Evolutionary conservation across 2,329 filamentous ascomycete genomes (phyloP).

Genomic region (Trichoderma aggressivum): DNA sequence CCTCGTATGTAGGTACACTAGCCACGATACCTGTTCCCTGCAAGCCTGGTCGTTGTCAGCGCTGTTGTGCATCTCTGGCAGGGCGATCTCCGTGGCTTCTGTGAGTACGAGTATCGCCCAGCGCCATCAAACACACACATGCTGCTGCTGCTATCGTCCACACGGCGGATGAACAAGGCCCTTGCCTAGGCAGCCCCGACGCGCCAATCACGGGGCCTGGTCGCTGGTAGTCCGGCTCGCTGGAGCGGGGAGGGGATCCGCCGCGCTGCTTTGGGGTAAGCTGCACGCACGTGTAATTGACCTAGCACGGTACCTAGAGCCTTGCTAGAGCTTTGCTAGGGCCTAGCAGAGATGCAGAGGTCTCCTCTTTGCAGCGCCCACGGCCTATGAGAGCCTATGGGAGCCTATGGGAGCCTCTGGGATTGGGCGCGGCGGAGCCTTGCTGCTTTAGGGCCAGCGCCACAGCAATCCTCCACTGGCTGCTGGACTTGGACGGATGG

Average conservation of each 20-base stretch:
- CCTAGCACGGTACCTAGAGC: background rate
- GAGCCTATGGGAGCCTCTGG: background rate
- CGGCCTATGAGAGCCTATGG: constrained; percentile 1
- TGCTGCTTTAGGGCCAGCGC: background rate
- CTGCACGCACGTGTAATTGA: constrained; percentile 14
- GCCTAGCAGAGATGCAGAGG: background rate
- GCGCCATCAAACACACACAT: background rate
- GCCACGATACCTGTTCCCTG: background rate
- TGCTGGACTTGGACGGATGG: too few species aligned
- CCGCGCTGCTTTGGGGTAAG: constrained; percentile 12
- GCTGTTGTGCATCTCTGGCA: background rate
- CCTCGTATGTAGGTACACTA: background rate
- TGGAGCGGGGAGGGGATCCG: constrained; percentile 8
- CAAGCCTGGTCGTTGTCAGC: background rate
- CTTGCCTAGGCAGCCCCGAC: background rate
- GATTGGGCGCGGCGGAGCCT: background rate
- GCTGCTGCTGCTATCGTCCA: background rate
- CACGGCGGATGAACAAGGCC: background rate
- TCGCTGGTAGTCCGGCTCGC: background rate
- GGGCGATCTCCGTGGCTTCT: background rate
- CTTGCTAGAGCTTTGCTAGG: too few species aligned
- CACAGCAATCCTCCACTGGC: background rate
- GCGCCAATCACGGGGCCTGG: constrained; percentile 9
- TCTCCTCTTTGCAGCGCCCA: background rate
- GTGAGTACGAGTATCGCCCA: background rate